phyloP scores from a whole-genome alignment of 1,284 basidiomycete genomes.

The Retiboletus flavoniger region DNA sequence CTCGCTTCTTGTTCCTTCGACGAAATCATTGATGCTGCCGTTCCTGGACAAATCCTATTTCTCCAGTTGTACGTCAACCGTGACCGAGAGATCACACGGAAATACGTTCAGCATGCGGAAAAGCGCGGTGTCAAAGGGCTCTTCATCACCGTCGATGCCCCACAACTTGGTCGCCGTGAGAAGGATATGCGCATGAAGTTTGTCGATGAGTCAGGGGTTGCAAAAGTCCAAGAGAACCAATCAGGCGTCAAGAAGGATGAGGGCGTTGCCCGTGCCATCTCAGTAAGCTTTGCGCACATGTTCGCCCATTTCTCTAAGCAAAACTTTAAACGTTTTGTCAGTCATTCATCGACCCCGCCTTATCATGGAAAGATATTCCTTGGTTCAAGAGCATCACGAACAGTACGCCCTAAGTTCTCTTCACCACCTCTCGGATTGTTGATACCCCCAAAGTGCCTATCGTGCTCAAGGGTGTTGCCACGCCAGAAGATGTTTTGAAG shows the following conservation, averaged over 20 bases:
- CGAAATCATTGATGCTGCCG: slow-evolving; percentile 63
- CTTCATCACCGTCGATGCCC: slow-evolving; percentile 90
- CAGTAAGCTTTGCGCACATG: slow-evolving; percentile 44
- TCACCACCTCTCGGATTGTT: neutral
- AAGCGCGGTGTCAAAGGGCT: slow-evolving; percentile 77
- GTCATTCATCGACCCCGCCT: slow-evolving; percentile 89
- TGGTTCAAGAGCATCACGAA: slow-evolving; percentile 90
- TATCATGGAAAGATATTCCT: slow-evolving; percentile 84
- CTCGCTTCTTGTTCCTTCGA: slow-evolving; percentile 29
- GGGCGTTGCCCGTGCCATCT: slow-evolving; percentile 89
- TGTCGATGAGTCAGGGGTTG: slow-evolving; percentile 75
- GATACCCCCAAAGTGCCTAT: slow-evolving; percentile 46
- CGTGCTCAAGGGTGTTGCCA: slow-evolving; percentile 58
- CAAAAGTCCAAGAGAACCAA: slow-evolving; percentile 49
- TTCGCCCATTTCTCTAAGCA: slow-evolving; percentile 2
- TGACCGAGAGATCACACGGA: slow-evolving; percentile 75
- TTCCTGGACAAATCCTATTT: slow-evolving; percentile 70
- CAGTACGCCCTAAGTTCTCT: slow-evolving; percentile 44
- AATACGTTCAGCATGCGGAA: slow-evolving; percentile 81
- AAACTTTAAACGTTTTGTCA: slow-evolving; percentile 33
- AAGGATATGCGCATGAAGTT: slow-evolving; percentile 97
- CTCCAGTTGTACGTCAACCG: slow-evolving; percentile 81
- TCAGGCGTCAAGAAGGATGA: slow-evolving; percentile 75
- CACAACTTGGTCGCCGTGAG: slow-evolving; percentile 84
- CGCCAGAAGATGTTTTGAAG: slow-evolving; percentile 63